These are phyloP conservation scores for Crithidia sp. DNA, from an alignment of 208 protist species.

Conservation along the genomic window DNA sequence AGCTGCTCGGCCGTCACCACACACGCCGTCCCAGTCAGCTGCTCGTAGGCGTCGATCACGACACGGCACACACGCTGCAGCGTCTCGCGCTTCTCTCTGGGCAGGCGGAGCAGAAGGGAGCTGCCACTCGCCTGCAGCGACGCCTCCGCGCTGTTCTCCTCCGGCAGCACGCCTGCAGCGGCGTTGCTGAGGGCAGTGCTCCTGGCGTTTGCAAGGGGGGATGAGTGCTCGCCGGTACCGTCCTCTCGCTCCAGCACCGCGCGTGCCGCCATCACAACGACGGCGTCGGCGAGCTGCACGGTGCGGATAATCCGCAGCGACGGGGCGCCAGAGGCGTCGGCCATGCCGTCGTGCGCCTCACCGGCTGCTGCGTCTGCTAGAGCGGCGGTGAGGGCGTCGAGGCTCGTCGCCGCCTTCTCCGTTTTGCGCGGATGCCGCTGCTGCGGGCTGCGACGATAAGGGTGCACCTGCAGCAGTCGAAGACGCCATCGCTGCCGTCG, in stretches of 20 bases:
- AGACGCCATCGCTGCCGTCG: too few species aligned
- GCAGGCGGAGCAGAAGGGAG: constrained; percentile 30
- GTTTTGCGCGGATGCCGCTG: neutral
- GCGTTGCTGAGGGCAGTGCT: neutral
- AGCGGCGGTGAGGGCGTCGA: neutral
- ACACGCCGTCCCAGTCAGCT: constrained; percentile 56
- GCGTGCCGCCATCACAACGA: constrained; percentile 30
- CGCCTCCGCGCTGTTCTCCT: neutral
- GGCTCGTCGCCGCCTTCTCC: neutral
- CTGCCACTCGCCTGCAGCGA: neutral
- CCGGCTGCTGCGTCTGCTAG: neutral
- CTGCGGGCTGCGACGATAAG: neutral
- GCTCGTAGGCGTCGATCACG: constrained; percentile 67
- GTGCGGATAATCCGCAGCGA: constrained; percentile 46
- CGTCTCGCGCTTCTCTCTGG: constrained; percentile 6
- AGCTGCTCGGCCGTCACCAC: constrained; percentile 66
- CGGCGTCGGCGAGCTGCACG: constrained; percentile 46
- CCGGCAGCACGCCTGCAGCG: neutral
- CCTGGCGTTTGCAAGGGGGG: neutral
- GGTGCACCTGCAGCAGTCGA: too few species aligned
- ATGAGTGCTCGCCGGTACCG: neutral
- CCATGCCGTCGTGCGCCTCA: neutral
- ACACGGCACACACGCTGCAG: constrained; percentile 47
- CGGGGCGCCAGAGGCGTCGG: constrained; percentile 15
- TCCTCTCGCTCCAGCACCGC: constrained; percentile 10